Conservation (phyloP, 2,329 filamentous ascomycete species). For the Ophiocordyceps australis region DNA sequence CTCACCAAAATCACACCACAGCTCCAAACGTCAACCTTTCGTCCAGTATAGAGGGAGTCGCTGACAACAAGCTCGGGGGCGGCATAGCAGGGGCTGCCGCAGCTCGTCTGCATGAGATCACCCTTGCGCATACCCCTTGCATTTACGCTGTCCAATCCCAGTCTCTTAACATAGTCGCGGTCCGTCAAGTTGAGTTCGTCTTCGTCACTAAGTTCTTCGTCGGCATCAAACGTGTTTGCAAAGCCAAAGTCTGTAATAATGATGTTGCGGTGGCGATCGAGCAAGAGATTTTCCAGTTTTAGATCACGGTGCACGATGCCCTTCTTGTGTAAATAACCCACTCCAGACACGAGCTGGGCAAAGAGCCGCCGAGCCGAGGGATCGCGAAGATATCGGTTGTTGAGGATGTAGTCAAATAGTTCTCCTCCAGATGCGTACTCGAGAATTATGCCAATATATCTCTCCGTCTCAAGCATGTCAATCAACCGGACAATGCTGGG, state of each 20-base stretch:
- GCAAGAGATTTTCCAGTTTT: constrained; percentile 85
- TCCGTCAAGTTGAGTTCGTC: constrained; percentile 77
- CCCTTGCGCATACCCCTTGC: constrained; percentile 63
- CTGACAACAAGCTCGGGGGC: constrained; percentile 94
- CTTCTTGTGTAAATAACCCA: constrained; percentile 95
- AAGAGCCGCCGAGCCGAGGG: constrained; percentile 79
- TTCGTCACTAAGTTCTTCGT: constrained; percentile 75
- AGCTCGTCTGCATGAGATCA: constrained; percentile 97
- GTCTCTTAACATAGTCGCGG: constrained; percentile 71
- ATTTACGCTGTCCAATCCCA: constrained; percentile 68
- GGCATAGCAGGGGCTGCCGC: constrained; percentile 93
- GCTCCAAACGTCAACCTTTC: constrained; percentile 98
- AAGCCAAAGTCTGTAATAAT: constrained; percentile 99
- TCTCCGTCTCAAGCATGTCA: constrained; percentile 96
- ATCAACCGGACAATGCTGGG: constrained; percentile 94
- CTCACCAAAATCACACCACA: constrained; percentile 94
- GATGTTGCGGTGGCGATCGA: constrained; percentile 95
- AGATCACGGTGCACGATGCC: constrained; percentile 95
- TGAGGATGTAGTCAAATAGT: constrained; percentile 94
- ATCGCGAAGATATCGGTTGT: constrained; percentile 92
- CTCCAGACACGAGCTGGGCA: constrained; percentile 87
- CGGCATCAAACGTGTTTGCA: constrained; percentile 87
- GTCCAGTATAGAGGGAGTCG: constrained; percentile 89
- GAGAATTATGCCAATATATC: constrained; percentile 93
- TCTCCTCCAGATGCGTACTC: constrained; percentile 97